Percentiles rank a stretch among this genome's conserved stretches.
Conservation (phyloP, 1,139 yeast genomes). For the Kluyveromyces sp. region DNA sequence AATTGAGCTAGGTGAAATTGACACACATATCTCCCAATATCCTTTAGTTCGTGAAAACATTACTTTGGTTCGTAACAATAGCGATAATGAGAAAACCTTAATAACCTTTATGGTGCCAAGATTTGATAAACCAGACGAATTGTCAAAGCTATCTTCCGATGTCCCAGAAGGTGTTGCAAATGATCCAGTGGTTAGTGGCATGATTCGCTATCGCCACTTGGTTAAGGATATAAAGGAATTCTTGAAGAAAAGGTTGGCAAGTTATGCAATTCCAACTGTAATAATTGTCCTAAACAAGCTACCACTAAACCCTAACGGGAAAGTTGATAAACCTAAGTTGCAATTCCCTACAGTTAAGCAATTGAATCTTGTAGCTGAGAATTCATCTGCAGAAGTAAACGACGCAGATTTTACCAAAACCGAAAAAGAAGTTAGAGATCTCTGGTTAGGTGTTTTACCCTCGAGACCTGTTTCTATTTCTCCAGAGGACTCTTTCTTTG, state of each 20-base stretch:
- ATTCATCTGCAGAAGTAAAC: constrained; percentile 31
- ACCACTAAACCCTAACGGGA: constrained; percentile 97
- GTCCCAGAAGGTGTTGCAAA: constrained; percentile 33
- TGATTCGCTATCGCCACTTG: constrained; percentile 66
- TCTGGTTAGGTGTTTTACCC: constrained; percentile 85
- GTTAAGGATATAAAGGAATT: constrained; percentile 75
- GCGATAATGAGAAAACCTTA: constrained; percentile 85
- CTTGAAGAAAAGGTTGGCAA: constrained; percentile 81
- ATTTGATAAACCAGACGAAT: constrained; percentile 43
- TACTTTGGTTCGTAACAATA: constrained; percentile 87
- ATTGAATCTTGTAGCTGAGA: constrained; percentile 39
- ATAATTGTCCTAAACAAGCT: constrained; percentile 79
- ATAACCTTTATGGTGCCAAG: constrained; percentile 91
- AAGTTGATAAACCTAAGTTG: constrained; percentile 92
- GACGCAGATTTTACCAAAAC: constrained; percentile 51
- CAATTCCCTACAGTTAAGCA: constrained; percentile 93
- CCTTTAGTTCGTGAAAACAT: constrained; percentile 85
- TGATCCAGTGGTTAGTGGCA: constrained; percentile 72
- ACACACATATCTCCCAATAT: constrained; percentile 92
- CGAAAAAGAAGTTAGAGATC: constrained; percentile 63
- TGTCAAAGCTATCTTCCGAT: constrained; percentile 26
- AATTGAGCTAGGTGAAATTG: constrained; percentile 96
- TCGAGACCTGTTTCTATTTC: constrained; percentile 70
- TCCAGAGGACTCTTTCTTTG: constrained; percentile 86
- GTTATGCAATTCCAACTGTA: constrained; percentile 88